These are phyloP conservation scores for Logfia minima DNA, from an alignment of 129 eudicot genomes.

Conservation along the genomic window DNA sequence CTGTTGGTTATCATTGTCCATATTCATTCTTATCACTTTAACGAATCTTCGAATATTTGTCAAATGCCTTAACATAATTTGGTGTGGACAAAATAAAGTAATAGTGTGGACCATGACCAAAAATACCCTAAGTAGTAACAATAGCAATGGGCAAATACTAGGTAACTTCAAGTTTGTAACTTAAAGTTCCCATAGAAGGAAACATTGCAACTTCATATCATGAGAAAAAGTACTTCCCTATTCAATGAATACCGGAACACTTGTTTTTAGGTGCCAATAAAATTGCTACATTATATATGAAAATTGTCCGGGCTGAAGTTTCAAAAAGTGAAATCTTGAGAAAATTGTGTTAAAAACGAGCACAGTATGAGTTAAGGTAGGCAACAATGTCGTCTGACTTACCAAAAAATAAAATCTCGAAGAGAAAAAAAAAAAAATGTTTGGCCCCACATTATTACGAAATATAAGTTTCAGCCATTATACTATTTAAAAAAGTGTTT, in stretches of 20 bases:
- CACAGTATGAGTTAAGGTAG: too few relatives aligned
- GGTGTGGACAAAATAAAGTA: neutral
- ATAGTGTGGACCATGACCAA: neutral
- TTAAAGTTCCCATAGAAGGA: neutral
- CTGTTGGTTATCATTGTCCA: neutral
- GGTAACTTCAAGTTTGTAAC: slow-evolving; percentile 10
- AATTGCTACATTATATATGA: neutral
- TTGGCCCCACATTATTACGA: neutral
- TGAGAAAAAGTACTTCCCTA: neutral
- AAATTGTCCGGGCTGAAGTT: neutral
- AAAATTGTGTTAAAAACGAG: too few relatives aligned
- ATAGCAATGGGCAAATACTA: neutral
- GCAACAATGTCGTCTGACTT: too few relatives aligned
- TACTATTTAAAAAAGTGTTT: neutral
- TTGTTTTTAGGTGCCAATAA: neutral
- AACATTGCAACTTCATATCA: slow-evolving; percentile 9
- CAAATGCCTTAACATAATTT: neutral
- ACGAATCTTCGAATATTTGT: neutral
- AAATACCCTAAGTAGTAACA: neutral
- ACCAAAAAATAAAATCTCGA: too few relatives aligned
- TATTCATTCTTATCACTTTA: too few relatives aligned
- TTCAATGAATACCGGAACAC: neutral
- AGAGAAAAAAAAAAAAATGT: too few relatives aligned
- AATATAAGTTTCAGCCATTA: neutral
- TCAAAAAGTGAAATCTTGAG: neutral